Evolutionary conservation across 352 stramenopile species (phyloP).

Genomic region (Pilasporangium apinafurcum): DNA sequence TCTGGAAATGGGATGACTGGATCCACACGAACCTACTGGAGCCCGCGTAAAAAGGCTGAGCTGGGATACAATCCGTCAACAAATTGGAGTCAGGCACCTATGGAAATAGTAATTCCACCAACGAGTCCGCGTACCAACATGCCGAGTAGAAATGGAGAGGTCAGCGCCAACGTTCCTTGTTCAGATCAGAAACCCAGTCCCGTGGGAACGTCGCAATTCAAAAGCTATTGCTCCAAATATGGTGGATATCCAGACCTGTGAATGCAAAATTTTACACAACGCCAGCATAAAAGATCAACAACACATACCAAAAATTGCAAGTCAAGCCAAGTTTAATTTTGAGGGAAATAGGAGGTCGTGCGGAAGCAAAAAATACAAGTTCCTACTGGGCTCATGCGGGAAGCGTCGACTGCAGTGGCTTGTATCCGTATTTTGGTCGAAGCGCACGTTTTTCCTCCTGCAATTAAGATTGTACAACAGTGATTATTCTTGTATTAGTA

Average conservation of each 20-base stretch:
- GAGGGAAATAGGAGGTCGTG: not conserved
- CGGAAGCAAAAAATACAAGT: conserved; percentile 2
- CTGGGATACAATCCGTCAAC: too few relatives aligned
- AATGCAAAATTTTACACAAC: not conserved
- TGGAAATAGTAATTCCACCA: conserved; percentile 11
- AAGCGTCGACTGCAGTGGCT: conserved; percentile 18
- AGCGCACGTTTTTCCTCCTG: conserved; percentile 80
- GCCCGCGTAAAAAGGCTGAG: too few relatives aligned
- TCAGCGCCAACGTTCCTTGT: too few relatives aligned
- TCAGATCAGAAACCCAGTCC: conserved; percentile 18
- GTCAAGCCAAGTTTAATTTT: conserved; percentile 2
- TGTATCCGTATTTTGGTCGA: conserved; percentile 73
- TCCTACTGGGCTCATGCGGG: conserved; percentile 13
- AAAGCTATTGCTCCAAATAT: conserved; percentile 84
- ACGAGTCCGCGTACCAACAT: too few relatives aligned
- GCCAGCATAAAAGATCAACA: not conserved
- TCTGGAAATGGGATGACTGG: too few relatives aligned
- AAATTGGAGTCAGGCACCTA: conserved; percentile 36
- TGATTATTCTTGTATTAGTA: not conserved
- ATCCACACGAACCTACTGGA: too few relatives aligned
- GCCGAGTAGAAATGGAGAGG: too few relatives aligned
- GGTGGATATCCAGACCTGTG: conserved; percentile 66
- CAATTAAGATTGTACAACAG: not conserved
- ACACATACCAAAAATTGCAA: not conserved
- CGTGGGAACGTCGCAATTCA: conserved; percentile 45